Evolutionary conservation across 257 asterid genomes (phyloP), one percentile per base, ranked within the genome.

Genomic region (Nicotiana tomentosiformis): DNA sequence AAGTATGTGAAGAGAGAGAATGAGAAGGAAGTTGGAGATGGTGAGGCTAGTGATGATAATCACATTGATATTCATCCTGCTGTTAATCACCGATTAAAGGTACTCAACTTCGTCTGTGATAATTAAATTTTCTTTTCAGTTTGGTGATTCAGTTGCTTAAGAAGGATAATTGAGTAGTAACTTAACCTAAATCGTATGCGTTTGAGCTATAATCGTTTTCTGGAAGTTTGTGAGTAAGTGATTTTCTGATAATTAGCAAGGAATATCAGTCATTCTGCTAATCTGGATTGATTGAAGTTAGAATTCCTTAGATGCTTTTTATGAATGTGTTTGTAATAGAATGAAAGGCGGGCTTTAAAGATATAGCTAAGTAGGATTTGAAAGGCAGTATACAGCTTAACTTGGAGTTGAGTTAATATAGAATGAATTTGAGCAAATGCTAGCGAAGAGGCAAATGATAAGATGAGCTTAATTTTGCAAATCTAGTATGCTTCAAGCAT

Each of bases 21-120:
- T 37, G 97, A 92, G 23, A 94, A 89, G 89, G 97, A 89, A 70
- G 87, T 55, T 23, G 92, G 85, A 1, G 86, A 82, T 60, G 89
- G 86, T 51, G 89, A 67, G 15, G 89, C 84, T 33, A 84, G 84
- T 11, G 97, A 91, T 20, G 95, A 91, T 5, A 89, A 85, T n/a
- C 93, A 85, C 18, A 93, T 93, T 80, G 97, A 90, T 85, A 88
- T 93, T 64, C 97, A 95, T 85, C 99, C 99, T 30, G 97, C 97
- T 68, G 97, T 95, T 49, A 94, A 95, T 91, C 99, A 93, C 66
- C 90, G 94, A 84, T 84, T 93, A 82, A 95, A 93, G 98, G 99
- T 93, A 60, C 8, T 35, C 7, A 0, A 26, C 26, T 29, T 26
- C 58, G 1, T 11, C 3, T 29, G 8, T 65, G 2, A 2, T 61